Conservation (phyloP, 2,329 filamentous ascomycete species). For the Colletotrichum ledebouriae region DNA sequence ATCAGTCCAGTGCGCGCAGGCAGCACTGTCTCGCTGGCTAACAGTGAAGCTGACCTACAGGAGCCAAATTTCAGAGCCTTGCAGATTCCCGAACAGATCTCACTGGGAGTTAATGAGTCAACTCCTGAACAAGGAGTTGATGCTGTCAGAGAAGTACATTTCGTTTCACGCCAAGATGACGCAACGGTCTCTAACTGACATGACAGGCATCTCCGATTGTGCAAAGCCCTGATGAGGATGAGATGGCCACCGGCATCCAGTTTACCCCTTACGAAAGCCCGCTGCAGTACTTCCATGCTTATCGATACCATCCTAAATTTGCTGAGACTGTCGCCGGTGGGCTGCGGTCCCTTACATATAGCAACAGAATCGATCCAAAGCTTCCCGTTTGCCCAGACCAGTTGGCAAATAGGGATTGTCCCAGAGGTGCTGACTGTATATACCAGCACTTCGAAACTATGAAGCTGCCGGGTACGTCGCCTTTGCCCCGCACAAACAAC, state of each 20-base stretch:
- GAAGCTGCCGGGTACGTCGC: conserved; percentile 78
- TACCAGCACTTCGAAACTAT: conserved; percentile 85
- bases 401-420: conserved; percentile 76
- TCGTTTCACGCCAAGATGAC: conserved; percentile 46
- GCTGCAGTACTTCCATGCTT: conserved; percentile 85
- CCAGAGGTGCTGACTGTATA: conserved; percentile 78
- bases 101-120: conserved; percentile 41
- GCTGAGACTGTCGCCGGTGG: conserved; percentile 78
- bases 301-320: conserved; percentile 89
- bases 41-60: conserved; percentile 48
- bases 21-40: conserved; percentile 44
- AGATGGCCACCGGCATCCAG: conserved; percentile 28
- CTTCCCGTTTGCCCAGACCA: conserved; percentile 84
- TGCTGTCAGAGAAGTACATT: conserved; percentile 59
- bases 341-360: conserved; percentile 92
- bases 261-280: conserved; percentile 82
- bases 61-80: conserved; percentile 44
- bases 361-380: conserved; percentile 85
- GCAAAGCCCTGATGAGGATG: conserved; percentile 41
- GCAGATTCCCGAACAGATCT: conserved; percentile 42
- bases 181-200: conserved; percentile 44
- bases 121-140: conserved; percentile 47
- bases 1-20: conserved; percentile 46
- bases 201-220: conserved; percentile 7
- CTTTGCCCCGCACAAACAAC: conserved; percentile 36